Conservation (phyloP, 1,284 basidiomycete genomes). For the Megacollybia platyphylla region DNA sequence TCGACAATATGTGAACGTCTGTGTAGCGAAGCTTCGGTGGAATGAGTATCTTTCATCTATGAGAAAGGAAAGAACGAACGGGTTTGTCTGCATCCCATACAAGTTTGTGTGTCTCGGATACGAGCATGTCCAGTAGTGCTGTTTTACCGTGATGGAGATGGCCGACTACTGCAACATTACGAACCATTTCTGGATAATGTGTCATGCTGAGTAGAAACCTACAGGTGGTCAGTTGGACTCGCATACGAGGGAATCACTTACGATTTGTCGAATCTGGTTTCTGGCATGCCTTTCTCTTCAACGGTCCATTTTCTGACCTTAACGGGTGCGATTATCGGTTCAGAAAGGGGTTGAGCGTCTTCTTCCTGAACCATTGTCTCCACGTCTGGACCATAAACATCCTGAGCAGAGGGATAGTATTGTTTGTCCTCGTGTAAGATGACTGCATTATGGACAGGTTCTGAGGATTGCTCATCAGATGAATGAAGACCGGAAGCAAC, state of each 20-base stretch:
- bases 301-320: constrained; percentile 88
- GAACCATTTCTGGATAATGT: constrained; percentile 86
- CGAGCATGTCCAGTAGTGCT: constrained; percentile 90
- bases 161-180: constrained; percentile 90
- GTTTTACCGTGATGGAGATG: constrained; percentile 99
- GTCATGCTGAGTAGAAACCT: constrained; percentile 92
- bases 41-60: constrained; percentile 8
- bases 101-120: constrained; percentile 93
- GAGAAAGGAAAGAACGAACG: constrained; percentile 30
- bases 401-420: constrained; percentile 89
- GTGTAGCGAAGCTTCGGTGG: constrained; percentile 72
- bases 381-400: constrained; percentile 89
- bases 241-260: constrained; percentile 23
- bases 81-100: constrained; percentile 84
- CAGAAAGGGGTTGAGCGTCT: constrained; percentile 88
- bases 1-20: constrained; percentile 85
- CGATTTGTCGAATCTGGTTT: constrained; percentile 91
- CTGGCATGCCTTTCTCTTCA: constrained; percentile 87
- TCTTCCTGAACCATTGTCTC: constrained; percentile 98
- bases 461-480: constrained; percentile 19
- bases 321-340: constrained; percentile 93
- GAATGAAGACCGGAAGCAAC: constrained; percentile 6
- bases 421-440: constrained; percentile 96
- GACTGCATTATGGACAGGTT: constrained; percentile 74
- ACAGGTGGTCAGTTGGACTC: constrained; percentile 4